Evolutionary conservation across 306 rosid species (phyloP), one percentile per base, ranked within the genome.

Genomic region (Cucurbita moschata): DNA sequence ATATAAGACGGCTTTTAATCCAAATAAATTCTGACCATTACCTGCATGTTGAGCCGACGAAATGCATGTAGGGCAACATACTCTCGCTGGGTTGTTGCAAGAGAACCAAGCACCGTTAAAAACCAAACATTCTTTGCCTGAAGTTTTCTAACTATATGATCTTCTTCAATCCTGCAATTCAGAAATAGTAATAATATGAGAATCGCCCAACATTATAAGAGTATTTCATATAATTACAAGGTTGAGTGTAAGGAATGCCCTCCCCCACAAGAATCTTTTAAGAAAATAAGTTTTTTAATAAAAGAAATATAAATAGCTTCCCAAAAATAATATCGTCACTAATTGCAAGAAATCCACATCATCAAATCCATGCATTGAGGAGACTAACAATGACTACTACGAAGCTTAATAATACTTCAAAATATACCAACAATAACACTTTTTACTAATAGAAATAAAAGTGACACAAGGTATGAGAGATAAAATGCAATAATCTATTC

Each of bases 71-170:
- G 82, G 68, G 97, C 97, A 77, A 91, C 38, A 46, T 94, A 94
- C 79, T 94, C 99, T 64, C 99, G 81, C 90, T 94, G 99, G 50
- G 99, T 94, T 62, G 99, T 94, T 69, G 99, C 97, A 55, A 91
- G 95, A 85, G 99, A 94, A 77, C 99, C 99, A 50, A 94, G 99
- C 73, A 91, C 92, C 14, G 97, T 86, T 53, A 94, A 81, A 81
- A 84, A 86, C 99, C 99, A 94, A 54, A 82, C 83, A 59, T 90
- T 84, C 85, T 89, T 95, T 56, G 78, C 80, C 81, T 85, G 95
- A 80, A 94, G 86, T 79, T 89, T 91, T 78, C 89, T 84, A 66
- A 94, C 81, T 44, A 91, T 86, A 78, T 94, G 99, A 75, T 89
- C 96, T 79, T 91, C 99, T 51, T 91, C 94, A 81, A 47, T 81